Base-by-base conservation (phyloP, 768 basidiomycete species). In the Boletus barrowsii region DNA sequence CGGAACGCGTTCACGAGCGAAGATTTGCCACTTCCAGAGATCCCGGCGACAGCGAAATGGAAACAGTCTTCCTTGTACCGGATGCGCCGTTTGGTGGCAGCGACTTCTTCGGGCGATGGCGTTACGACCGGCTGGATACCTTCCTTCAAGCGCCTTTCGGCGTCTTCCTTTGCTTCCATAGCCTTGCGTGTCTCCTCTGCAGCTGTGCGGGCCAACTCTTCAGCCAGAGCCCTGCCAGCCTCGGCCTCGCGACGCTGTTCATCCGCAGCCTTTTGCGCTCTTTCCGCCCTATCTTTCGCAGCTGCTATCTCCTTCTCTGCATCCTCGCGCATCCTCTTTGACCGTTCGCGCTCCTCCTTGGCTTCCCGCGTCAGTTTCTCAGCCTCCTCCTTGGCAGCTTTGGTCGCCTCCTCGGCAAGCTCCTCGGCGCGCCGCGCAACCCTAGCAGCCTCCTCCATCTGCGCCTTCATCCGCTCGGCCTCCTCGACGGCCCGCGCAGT, bases 401-500 rank as follows among this genome's bases (percentile, higher is more conserved):
- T 18, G 9, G 17, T n/a, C 0, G 55, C 56, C 24, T 57, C 44
- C 41, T 24, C 33, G 1, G 49, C 52, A 13, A 49, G 49, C 35
- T 51, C 44, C 36, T 59, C 35, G 0, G 54, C 55, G 1, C 14
- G 42, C n/a, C 20, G 36, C 1, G 49, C 36, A 10, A 45, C 35
- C 1, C 11, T 18, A 4, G 26, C 32, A 1, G 44, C 49, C 17
- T 51, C 59, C 14, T 48, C 52, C 33, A 57, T 51, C 20, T 50
- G 53, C 3, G 1, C 43, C 40, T 13, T 58, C 61, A 62, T 47
- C 42, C 26, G 51, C 3, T 42, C 51, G 0, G 18, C n/a, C 29
- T 55, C 57, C 17, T 59, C 50, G 7, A 44, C 42, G 17, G 65
- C 65, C 10, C 42, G 47, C 24, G 41, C 42, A 2, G 51, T 47